These are phyloP conservation scores for Tricholoma matsutake DNA, from an alignment of 768 basidiomycete species.

Conservation along the genomic window DNA sequence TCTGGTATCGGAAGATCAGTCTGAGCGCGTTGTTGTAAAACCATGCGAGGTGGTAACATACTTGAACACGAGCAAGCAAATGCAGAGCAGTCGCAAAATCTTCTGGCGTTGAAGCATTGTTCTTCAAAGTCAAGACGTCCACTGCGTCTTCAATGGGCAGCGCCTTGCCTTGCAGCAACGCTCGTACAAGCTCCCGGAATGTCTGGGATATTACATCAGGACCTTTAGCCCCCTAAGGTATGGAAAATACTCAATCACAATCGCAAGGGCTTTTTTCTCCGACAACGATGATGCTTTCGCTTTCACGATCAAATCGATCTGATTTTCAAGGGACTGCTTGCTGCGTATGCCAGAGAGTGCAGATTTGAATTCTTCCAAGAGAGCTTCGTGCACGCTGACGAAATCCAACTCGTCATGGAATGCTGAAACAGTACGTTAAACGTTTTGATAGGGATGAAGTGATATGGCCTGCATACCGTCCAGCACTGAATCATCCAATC, in stretches of 20 bases:
- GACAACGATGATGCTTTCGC: constrained; percentile 46
- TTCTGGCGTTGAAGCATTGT: constrained; percentile 56
- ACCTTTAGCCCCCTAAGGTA: constrained; percentile 20
- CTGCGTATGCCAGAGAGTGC: constrained; percentile 47
- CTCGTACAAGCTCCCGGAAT: constrained; percentile 65
- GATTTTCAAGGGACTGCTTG: constrained; percentile 62
- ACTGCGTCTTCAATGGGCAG: constrained; percentile 77
- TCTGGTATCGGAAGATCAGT: constrained; percentile 32
- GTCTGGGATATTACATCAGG: constrained; percentile 31
- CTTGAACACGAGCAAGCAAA: constrained; percentile 55
- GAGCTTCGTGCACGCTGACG: constrained; percentile 74
- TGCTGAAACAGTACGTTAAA: constrained; percentile 38
- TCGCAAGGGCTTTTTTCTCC: constrained; percentile 49
- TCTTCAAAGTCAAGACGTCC: constrained; percentile 83
- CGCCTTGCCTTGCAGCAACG: constrained; percentile 70
- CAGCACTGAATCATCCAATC: constrained; percentile 48
- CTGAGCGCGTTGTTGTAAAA: neutral
- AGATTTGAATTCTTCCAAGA: constrained; percentile 60
- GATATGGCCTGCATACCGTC: constrained; percentile 42
- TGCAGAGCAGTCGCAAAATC: constrained; percentile 72
- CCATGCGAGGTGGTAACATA: constrained; percentile 24
- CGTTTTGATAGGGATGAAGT: neutral
- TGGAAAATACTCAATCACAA: constrained; percentile 33
- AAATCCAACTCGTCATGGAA: constrained; percentile 89
- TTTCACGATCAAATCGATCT: constrained; percentile 60